Base-by-base conservation (phyloP, 257 asterid genomes). In the Scutellaria baicalensis region DNA sequence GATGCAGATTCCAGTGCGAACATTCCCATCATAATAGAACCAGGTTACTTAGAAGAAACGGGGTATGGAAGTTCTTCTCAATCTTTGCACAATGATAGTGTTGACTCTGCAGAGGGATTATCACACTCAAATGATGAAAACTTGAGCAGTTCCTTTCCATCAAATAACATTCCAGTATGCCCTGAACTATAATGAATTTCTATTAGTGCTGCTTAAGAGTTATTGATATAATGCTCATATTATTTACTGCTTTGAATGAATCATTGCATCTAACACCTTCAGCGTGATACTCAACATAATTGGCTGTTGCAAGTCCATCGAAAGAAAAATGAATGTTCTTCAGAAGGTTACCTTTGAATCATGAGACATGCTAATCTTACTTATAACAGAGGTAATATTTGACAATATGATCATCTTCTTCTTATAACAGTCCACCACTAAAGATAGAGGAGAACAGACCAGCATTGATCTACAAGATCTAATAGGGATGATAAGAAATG, bases 401-500 rank as follows among this genome's bases (percentile, higher is more conserved):
- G 75, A 72, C 73, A 66, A 64, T 64, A 23, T 75, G 68, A 69
- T 74, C 54, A 69, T 75, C 73, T 83, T 78, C 61, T 84, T 50
- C 61, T 74, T 70, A 47, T 60, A 78, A 78, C 89, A 93, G 97
- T 69, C 90, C 60, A 64, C 81, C 74, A 68, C 66, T 62, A 76
- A 77, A 71, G 84, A 83, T 70, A 94, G 73, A 66, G 84, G 75
- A 72, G 84, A 80, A 59, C 81, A 83, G 64, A 64, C 93, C 39
- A 78, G 80, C 66, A 59, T 79, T 66, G 82, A 85, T 56, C 82
- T 84, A 71, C 83, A 81, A 75, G 96, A 89, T 80, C 80, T 91
- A 77, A 71, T 89, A 76, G 89, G 84, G 70, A 89, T 93, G 99
- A 93, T 93, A 82, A 79, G 89, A 83, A 82, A 84, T 66, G 95